A percentile compares a stretch with the other conserved stretches of the same genome.
These are phyloP conservation scores for Talaromyces albobiverticillius DNA, from an alignment of 2,329 filamentous ascomycete species.

Conservation along the genomic window DNA sequence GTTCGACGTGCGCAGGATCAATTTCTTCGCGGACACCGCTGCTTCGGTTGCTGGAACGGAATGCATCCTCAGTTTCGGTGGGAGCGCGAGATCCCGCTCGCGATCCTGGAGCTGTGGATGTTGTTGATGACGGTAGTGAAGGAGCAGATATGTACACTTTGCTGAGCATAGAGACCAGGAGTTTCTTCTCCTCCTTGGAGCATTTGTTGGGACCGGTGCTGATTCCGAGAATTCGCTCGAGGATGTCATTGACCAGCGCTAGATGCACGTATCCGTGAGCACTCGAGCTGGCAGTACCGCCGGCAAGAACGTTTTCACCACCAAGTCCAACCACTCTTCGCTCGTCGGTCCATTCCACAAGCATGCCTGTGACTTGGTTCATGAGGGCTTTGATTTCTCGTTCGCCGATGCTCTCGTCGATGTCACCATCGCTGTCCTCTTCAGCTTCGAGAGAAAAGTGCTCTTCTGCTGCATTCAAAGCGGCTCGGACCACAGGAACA, in stretches of 20 bases:
- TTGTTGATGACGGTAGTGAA: conserved; percentile 1
- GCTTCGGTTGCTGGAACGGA: conserved; percentile 49
- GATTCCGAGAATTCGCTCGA: conserved; percentile 66
- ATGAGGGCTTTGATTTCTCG: conserved; percentile 53
- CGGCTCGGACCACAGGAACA: conserved; percentile 69
- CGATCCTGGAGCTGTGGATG: conserved; percentile 41
- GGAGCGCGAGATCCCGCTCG: conserved; percentile 39
- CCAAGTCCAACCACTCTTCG: conserved; percentile 68
- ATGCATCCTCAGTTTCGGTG: conserved; percentile 58
- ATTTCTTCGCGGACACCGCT: conserved; percentile 43
- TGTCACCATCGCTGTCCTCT: conserved; percentile 70
- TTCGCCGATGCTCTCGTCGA: conserved; percentile 74
- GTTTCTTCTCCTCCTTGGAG: conserved; percentile 76
- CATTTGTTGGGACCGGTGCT: conserved; percentile 32
- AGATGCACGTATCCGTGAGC: conserved; percentile 77
- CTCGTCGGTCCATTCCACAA: conserved; percentile 95
- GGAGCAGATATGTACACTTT: conserved; percentile 77
- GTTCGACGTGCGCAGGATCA: conserved; percentile 37
- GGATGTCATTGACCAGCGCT: conserved; percentile 70
- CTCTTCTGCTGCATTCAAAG: conserved; percentile 58
- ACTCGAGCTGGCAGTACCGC: conserved; percentile 51
- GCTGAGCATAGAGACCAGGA: conserved; percentile 70
- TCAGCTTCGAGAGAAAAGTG: conserved; percentile 71
- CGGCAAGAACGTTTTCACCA: conserved; percentile 44
- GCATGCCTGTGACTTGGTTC: conserved; percentile 71